A percentile compares a stretch with the other conserved stretches of the same genome.
Evolutionary conservation across 345 rosid genomes (phyloP).

Genomic region (Aethionema arabicum): DNA sequence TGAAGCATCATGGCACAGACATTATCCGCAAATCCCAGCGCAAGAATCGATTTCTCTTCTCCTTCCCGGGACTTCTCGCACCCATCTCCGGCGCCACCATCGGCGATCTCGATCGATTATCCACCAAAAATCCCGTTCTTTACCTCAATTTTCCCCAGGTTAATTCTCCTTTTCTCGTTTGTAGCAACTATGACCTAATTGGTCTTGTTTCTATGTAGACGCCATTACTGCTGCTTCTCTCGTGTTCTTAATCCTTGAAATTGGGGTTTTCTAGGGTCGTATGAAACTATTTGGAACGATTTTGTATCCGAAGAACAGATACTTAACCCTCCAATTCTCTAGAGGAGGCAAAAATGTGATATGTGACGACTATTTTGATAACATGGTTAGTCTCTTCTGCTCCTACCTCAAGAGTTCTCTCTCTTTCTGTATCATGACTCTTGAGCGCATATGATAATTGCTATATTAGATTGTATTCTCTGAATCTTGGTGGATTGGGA

Average conservation of each 20-base stretch:
- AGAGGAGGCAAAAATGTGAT: slow-evolving; percentile 70
- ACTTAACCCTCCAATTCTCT: slow-evolving; percentile 56
- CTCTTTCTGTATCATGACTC: not conserved
- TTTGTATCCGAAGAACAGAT: slow-evolving; percentile 36
- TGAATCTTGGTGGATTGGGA: slow-evolving; percentile 97
- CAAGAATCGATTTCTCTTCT: slow-evolving; percentile 79
- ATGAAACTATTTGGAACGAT: slow-evolving; percentile 87
- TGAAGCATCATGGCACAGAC: slow-evolving; percentile 80
- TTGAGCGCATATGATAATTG: slow-evolving; percentile 18
- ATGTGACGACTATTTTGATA: slow-evolving; percentile 40
- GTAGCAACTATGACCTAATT: not conserved
- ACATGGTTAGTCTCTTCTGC: slow-evolving; percentile 32
- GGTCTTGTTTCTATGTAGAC: not conserved
- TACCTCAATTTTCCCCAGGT: slow-evolving; percentile 87
- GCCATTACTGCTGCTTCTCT: not conserved
- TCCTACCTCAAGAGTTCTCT: not conserved
- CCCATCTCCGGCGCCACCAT: slow-evolving; percentile 65
- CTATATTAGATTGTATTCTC: slow-evolving; percentile 81
- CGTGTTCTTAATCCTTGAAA: not conserved
- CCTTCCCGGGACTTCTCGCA: slow-evolving; percentile 55
- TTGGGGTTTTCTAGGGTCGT: slow-evolving; percentile 50
- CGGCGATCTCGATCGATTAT: slow-evolving; percentile 78
- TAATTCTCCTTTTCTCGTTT: no score
- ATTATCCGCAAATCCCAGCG: slow-evolving; percentile 75
- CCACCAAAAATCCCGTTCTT: slow-evolving; percentile 80